These are phyloP conservation scores for Pythium phragmiticola DNA, from an alignment of 352 stramenopile species.

Conservation along the genomic window DNA sequence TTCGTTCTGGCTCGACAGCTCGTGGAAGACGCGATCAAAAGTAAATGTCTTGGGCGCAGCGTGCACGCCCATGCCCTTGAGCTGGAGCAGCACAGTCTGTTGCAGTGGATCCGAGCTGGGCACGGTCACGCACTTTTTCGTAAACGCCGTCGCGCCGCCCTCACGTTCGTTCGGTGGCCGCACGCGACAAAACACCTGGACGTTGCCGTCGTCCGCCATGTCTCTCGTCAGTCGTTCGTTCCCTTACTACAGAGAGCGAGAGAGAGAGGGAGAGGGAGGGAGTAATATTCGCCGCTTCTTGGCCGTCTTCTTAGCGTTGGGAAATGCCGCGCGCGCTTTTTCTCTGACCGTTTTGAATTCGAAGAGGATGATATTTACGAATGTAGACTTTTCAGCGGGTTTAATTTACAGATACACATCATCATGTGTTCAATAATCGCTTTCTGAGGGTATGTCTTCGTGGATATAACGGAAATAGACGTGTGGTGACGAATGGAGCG, in stretches of 20 bases:
- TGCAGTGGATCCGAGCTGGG: constrained; percentile 38
- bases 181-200: constrained; percentile 87
- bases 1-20: constrained; percentile 88
- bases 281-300: too few relatives aligned
- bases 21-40: constrained; percentile 91
- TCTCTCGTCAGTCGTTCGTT: not conserved
- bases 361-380: not conserved
- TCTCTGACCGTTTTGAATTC: constrained; percentile 16
- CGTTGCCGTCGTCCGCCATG: constrained; percentile 60
- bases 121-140: constrained; percentile 70
- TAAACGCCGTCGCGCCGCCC: constrained; percentile 37
- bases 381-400: too few relatives aligned
- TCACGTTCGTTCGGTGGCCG: constrained; percentile 79
- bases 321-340: not conserved
- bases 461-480: too few relatives aligned
- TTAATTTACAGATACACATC: too few relatives aligned
- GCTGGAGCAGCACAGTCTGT: constrained; percentile 62
- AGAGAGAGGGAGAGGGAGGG: too few relatives aligned
- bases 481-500: not conserved
- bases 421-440: too few relatives aligned
- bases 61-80: constrained; percentile 35
- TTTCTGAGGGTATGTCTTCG: too few relatives aligned
- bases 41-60: constrained; percentile 68
- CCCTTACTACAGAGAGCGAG: not conserved
- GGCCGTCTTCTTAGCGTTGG: too few relatives aligned